Base-by-base conservation (phyloP, 106 monocot species). In the Dendrobium nobile region DNA sequence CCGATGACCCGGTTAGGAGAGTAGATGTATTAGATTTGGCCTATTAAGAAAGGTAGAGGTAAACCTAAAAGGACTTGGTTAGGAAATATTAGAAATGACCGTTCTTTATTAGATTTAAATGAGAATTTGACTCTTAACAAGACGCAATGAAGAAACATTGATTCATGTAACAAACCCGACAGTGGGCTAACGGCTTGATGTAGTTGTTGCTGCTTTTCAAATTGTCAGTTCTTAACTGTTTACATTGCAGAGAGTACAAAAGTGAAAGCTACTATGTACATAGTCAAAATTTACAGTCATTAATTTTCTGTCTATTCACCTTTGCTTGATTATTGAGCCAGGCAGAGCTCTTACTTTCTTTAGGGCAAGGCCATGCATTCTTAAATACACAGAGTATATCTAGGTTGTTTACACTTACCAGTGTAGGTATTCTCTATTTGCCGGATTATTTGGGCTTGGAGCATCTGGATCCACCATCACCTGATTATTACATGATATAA, bases 381-480 rank as follows among this genome's bases (percentile, higher is more conserved):
- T 61, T 7, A 22, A 22, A 19, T 11, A 16, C 61, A 61, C 61
- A n/a, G 22, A 61, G 5, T 61, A 61, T 6, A 13, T 64, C 7
- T 22, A 5, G 5, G 17, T 22, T 42, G 43, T 27, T 47, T 64
- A 58, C 44, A 7, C 79, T 77, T 67, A 93, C 93, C 93, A 93
- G 10, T 93, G 88, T 19, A 93, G 75, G 55, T 90, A 85, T 76
- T 94, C 94, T 54, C 91, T 89, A 18, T 84, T 73, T 0, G 75
- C 85, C 61, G 94, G 94, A 78, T 91, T 91, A 64, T 82, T 91
- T 13, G 94, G 94, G 40, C 85, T 94, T 54, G 94, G 94, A 2
- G 94, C 87, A 80, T 94, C 94, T 17, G 94, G 91, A 67, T 94
- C 91, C 16, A 94, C 87, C 91, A 94, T 91, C 26, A 89, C 91